Percentiles rank a stretch among this genome's conserved stretches.
Conservation (phyloP, 352 stramenopile species). For the Pythium aquatile region DNA sequence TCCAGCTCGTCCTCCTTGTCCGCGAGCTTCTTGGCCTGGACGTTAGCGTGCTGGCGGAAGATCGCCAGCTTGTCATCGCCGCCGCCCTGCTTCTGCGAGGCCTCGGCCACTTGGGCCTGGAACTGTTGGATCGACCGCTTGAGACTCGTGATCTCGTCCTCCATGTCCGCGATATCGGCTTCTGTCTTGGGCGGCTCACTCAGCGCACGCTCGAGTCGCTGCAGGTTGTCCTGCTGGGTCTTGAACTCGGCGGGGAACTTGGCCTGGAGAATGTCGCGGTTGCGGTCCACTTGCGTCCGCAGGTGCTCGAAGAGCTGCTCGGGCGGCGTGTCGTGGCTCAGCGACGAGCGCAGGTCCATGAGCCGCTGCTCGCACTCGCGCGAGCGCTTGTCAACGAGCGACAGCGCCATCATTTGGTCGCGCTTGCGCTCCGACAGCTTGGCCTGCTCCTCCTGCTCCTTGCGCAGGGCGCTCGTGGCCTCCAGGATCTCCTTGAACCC, state of each 20-base stretch:
- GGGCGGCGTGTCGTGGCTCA: constrained; percentile 72
- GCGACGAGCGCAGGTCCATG: constrained; percentile 63
- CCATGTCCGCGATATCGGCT: constrained; percentile 85
- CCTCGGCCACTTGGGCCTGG: constrained; percentile 72
- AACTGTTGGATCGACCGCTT: constrained; percentile 64
- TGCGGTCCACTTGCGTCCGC: constrained; percentile 70
- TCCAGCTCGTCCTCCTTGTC: constrained; percentile 91
- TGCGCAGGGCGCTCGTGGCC: constrained; percentile 88
- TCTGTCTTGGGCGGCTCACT: constrained; percentile 81
- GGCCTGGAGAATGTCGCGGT: constrained; percentile 59
- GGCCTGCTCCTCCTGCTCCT: constrained; percentile 94
- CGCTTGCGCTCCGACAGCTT: constrained; percentile 87
- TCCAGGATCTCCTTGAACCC: constrained; percentile 90
- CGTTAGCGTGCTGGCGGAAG: constrained; percentile 87
- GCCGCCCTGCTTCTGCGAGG: constrained; percentile 39
- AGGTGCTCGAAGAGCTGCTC: constrained; percentile 90
- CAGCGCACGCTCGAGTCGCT: constrained; percentile 67
- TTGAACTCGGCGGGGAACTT: constrained; percentile 83
- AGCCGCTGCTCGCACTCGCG: constrained; percentile 73
- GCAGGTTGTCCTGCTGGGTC: constrained; percentile 70
- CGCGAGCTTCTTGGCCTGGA: constrained; percentile 86
- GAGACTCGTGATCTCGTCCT: constrained; percentile 73
- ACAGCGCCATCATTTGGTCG: constrained; percentile 87
- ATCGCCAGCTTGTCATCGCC: constrained; percentile 91
- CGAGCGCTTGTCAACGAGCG: constrained; percentile 79